Percentiles rank a stretch among this genome's conserved stretches.
Evolutionary conservation across 1,139 yeast species (phyloP).

Genomic region (Suhomyces atakaporum): DNA sequence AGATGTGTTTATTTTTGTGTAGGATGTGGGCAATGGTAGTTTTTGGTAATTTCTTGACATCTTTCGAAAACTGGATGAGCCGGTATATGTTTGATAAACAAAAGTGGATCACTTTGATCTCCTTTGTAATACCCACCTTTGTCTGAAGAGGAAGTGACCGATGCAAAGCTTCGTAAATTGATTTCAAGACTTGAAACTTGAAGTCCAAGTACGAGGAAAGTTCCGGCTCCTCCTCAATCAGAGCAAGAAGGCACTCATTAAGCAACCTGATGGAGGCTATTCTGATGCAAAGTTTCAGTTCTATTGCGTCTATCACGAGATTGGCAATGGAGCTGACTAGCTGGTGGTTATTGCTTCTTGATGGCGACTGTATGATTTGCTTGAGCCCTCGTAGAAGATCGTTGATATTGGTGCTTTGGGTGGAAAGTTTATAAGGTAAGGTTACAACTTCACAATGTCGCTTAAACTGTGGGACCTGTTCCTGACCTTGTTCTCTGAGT

Average conservation of each 20-base stretch:
- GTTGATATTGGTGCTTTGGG: background rate
- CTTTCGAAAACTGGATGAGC: background rate
- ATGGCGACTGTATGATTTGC: background rate
- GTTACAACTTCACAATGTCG: background rate
- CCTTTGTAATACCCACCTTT: background rate
- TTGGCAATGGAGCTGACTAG: background rate
- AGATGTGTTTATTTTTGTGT: too few species aligned
- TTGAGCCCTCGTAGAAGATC: slow-evolving; percentile 3
- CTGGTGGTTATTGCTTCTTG: background rate
- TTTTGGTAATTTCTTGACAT: too few species aligned
- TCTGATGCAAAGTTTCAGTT: background rate
- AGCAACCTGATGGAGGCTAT: slow-evolving; percentile 1
- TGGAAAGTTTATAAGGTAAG: background rate
- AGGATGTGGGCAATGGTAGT: too few species aligned
- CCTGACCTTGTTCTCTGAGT: background rate
- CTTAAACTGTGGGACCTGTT: background rate
- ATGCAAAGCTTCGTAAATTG: slow-evolving; percentile 2
- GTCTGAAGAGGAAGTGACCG: background rate
- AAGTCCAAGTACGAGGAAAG: background rate
- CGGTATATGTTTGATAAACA: slow-evolving; percentile 4
- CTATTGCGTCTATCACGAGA: background rate
- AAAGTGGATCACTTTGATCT: slow-evolving; percentile 1
- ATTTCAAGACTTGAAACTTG: slow-evolving; percentile 3
- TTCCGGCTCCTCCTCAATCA: slow-evolving; percentile 1
- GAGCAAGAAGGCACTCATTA: slow-evolving; percentile 2